These are phyloP conservation scores for Ophiostoma fasciatum DNA, from an alignment of 2,329 filamentous ascomycete species.

Conservation along the genomic window DNA sequence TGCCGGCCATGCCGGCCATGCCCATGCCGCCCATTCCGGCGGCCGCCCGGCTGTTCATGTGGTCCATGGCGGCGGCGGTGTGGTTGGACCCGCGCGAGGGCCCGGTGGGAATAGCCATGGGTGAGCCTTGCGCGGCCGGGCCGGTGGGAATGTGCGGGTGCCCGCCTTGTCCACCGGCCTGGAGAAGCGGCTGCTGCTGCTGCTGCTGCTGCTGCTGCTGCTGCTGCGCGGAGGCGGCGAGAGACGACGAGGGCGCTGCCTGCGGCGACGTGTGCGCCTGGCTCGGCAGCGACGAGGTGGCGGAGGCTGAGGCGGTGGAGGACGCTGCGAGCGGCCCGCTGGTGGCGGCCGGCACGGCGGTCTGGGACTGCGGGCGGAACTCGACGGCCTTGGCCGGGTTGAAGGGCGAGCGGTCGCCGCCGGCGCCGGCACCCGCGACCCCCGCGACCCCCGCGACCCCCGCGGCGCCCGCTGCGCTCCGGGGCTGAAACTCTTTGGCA, in stretches of 20 bases:
- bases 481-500: constrained; percentile 9
- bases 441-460: no score
- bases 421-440: no score
- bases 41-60: background rate
- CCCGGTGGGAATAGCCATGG: constrained; percentile 8
- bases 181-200: background rate
- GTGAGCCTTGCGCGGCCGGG: constrained; percentile 2
- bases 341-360: constrained; percentile 3
- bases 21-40: background rate
- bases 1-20: background rate
- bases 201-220: constrained; percentile 3
- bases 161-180: background rate
- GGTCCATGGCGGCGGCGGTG: background rate
- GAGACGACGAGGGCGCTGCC: background rate
- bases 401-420: constrained; percentile 11
- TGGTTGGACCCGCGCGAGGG: constrained; percentile 6
- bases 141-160: constrained; percentile 8
- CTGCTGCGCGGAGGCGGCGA: background rate
- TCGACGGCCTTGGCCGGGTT: constrained; percentile 12
- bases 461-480: no score
- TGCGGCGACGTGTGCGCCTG: constrained; percentile 1
- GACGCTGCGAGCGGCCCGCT: no score
- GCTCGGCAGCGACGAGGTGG: constrained; percentile 1
- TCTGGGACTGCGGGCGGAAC: constrained; percentile 10
- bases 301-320: constrained; percentile 3